Base-by-base conservation (phyloP, 768 basidiomycete genomes). In the Termitomyces sp. region DNA sequence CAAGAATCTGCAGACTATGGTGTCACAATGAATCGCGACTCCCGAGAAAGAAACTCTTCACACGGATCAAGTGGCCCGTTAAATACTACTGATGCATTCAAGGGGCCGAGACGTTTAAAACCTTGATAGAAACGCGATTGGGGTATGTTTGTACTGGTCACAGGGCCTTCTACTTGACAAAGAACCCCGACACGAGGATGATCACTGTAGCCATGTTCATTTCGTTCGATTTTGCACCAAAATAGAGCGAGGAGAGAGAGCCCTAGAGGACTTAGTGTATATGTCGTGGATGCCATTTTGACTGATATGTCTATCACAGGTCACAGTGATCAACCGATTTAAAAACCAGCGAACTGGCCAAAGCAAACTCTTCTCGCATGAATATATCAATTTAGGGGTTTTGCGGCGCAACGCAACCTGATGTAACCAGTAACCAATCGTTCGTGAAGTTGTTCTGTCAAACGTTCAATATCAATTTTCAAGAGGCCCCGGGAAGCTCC, bases 121-220 rank as follows among this genome's bases (percentile, higher is more conserved):
- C 33, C 32, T 55, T 47, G 33, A 45, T 55, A 34, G 36, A 47
- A 55, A 47, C 54, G 54, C 34, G 45, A 30, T 22, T 45, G 10
- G 26, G 16, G 46, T 47, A 55, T 55, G 55, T 40, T 37, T 36
- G 14, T 22, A 20, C 27, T 2, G 36, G 37, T 55, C 55, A 55
- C 46, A 55, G 40, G 45, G 36, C 13, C 40, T 26, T 53, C 18
- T 39, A 39, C 22, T 37, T 34, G 42, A 12, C 32, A 44, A 30
- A 54, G 42, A 54, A 54, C 26, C 12, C n/a, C n/a, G 36, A 55
- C 53, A 55, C 22, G 43, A 45, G 53, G 53, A 55, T 33, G 32
- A 43, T 44, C 34, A 26, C 24, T 26, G 24, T 9, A 10, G n/a
- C n/a, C 18, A n/a, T 52, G 51, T 52, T 40, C 36, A 26, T 39